Evolutionary conservation across 2,329 filamentous ascomycete species (phyloP).

Genomic region (Aspergillus sp.): DNA sequence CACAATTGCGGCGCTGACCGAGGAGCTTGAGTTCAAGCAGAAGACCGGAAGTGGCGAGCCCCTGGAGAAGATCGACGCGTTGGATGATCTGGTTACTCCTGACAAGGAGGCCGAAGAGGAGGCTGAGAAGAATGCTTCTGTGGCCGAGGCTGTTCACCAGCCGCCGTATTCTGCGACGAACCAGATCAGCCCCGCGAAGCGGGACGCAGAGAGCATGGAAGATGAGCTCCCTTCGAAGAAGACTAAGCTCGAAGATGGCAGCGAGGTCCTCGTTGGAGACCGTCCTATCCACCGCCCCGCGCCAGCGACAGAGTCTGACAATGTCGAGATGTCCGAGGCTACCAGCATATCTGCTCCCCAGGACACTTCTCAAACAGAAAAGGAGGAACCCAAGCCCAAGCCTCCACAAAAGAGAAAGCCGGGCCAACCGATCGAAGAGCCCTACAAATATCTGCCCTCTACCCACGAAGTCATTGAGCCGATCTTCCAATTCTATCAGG

Average conservation of each 20-base stretch:
- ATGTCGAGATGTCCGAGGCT: conserved; percentile 21
- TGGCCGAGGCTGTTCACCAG: conserved; percentile 33
- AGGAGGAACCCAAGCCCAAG: conserved; percentile 12
- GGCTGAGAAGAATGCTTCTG: conserved; percentile 32
- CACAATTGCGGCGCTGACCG: conserved; percentile 34
- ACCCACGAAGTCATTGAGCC: conserved; percentile 72
- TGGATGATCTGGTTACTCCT: conserved; percentile 40
- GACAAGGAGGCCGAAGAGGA: conserved; percentile 26
- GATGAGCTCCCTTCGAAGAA: conserved; percentile 43
- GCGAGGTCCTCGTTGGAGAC: conserved; percentile 37
- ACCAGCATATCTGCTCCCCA: conserved; percentile 17
- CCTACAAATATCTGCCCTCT: conserved; percentile 82
- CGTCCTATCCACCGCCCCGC: conserved; percentile 34
- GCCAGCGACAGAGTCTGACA: conserved; percentile 21
- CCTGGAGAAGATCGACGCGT: conserved; percentile 36
- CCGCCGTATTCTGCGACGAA: conserved; percentile 31
- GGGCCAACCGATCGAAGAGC: conserved; percentile 69
- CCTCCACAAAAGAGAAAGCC: conserved; percentile 36
- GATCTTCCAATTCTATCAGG: conserved; percentile 80
- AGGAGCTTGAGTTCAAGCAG: conserved; percentile 33
- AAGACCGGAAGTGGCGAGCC: conserved; percentile 28
- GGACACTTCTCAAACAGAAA: conserved; percentile 11
- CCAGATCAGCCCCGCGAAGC: conserved; percentile 28
- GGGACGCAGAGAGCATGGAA: conserved; percentile 31
- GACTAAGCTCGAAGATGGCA: conserved; percentile 40